Percentiles rank a stretch among this genome's conserved stretches.
Conservation (phyloP, 1,139 yeast genomes). For the Yamadazyma conglobata region DNA sequence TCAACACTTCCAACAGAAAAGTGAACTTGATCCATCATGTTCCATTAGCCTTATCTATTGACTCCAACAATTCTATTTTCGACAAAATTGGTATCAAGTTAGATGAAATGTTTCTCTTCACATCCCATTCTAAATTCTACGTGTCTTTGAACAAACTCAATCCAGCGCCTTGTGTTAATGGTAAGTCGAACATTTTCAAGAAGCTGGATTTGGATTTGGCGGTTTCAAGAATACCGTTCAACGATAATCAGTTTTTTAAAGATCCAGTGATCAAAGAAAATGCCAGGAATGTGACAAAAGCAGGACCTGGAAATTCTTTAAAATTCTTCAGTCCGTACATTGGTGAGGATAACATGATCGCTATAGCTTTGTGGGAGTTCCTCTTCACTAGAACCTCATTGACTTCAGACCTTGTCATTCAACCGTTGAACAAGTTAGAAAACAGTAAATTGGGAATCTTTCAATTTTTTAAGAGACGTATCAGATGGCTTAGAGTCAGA, state of each 20-base stretch:
- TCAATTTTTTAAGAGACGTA: slow-evolving; percentile 66
- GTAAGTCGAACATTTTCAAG: slow-evolving; percentile 81
- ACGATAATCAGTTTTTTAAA: slow-evolving; percentile 25
- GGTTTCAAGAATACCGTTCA: slow-evolving; percentile 38
- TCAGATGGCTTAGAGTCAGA: slow-evolving; percentile 86
- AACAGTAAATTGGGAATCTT: slow-evolving; percentile 41
- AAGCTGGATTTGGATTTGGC: slow-evolving; percentile 66
- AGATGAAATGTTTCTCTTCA: slow-evolving; percentile 82
- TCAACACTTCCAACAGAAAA: slow-evolving; percentile 24
- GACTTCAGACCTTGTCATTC: slow-evolving; percentile 76
- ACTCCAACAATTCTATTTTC: slow-evolving; percentile 13
- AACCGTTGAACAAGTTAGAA: slow-evolving; percentile 52
- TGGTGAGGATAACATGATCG: slow-evolving; percentile 94
- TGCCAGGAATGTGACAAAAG: slow-evolving; percentile 25
- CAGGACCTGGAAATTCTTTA: slow-evolving; percentile 52
- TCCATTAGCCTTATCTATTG: slow-evolving; percentile 56
- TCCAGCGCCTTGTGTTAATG: slow-evolving; percentile 90
- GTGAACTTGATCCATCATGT: slow-evolving; percentile 78
- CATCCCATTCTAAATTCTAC: slow-evolving; percentile 84
- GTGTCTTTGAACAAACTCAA: slow-evolving; percentile 70
- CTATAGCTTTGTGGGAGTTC: slow-evolving; percentile 75
- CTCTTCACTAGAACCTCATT: slow-evolving; percentile 70
- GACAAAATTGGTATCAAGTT: slow-evolving; percentile 59
- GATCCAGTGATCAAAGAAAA: slow-evolving; percentile 28
- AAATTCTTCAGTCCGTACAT: slow-evolving; percentile 75